These are phyloP conservation scores for Melanomma pulvis-pyrius DNA, from an alignment of 495 filamentous ascomycete species.

Conservation along the genomic window DNA sequence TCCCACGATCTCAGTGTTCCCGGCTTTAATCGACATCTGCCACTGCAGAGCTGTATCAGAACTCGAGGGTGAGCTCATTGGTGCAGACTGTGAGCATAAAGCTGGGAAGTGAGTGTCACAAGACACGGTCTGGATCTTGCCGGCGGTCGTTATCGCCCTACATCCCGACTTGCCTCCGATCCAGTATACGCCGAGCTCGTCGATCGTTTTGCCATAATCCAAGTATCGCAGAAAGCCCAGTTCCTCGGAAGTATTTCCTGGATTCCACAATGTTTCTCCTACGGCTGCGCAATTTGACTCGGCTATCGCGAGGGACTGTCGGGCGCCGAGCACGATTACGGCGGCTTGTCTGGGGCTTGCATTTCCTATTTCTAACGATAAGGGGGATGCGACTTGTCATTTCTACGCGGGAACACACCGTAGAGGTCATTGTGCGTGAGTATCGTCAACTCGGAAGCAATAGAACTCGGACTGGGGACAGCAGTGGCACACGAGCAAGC, in stretches of 20 bases:
- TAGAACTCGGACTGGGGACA: slow-evolving; percentile 11
- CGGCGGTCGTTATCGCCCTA: slow-evolving; percentile 14
- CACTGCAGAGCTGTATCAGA: slow-evolving; percentile 4
- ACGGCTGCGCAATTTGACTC: slow-evolving; percentile 13
- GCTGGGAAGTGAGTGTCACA: slow-evolving; percentile 12
- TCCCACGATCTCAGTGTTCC: slow-evolving; percentile 1
- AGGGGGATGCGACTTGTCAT: neutral
- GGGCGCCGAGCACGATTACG: slow-evolving; percentile 17
- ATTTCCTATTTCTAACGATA: slow-evolving; percentile 4
- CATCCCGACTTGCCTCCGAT: slow-evolving; percentile 12
- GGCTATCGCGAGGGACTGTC: neutral
- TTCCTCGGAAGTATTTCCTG: neutral
- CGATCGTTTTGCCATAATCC: slow-evolving; percentile 15
- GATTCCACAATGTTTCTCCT: slow-evolving; percentile 22
- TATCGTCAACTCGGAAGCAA: slow-evolving; percentile 20
- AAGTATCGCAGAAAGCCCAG: slow-evolving; percentile 16
- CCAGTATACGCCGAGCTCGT: slow-evolving; percentile 11
- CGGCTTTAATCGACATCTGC: slow-evolving; percentile 17
- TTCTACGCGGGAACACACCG: slow-evolving; percentile 6
- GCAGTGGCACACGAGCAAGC: neutral
- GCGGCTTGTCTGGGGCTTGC: slow-evolving; percentile 12
- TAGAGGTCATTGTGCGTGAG: slow-evolving; percentile 34
- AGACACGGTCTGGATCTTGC: slow-evolving; percentile 2
- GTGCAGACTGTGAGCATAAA: slow-evolving; percentile 22
- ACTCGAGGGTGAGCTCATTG: slow-evolving; percentile 2